These are phyloP conservation scores for Leccinum pellstonianum DNA, from an alignment of 768 basidiomycete genomes.

Conservation along the genomic window DNA sequence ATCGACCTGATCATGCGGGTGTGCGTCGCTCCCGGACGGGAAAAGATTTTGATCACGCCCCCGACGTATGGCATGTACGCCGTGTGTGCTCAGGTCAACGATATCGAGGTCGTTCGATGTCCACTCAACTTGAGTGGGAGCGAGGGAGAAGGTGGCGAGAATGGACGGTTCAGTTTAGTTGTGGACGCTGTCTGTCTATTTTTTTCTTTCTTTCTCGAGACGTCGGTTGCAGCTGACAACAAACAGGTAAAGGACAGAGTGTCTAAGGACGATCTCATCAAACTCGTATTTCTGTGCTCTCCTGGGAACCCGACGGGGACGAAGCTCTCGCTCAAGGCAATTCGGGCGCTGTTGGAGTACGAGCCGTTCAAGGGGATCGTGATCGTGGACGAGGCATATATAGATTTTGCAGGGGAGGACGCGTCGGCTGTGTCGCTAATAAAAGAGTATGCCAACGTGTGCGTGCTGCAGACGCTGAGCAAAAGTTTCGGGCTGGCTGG, in stretches of 20 bases:
- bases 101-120: conserved; percentile 77
- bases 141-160: conserved; percentile 70
- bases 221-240: background rate
- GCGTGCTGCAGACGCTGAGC: conserved; percentile 95
- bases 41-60: conserved; percentile 85
- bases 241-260: conserved; percentile 68
- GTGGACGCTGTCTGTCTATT: conserved; percentile 63
- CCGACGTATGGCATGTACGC: conserved; percentile 99
- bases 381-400: conserved; percentile 95
- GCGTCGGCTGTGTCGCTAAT: conserved; percentile 70
- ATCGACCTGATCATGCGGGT: conserved; percentile 94
- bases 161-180: conserved; percentile 69
- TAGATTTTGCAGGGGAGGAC: conserved; percentile 77
- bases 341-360: conserved; percentile 73
- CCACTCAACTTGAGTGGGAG: conserved; percentile 59
- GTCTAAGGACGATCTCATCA: conserved; percentile 71
- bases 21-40: conserved; percentile 73
- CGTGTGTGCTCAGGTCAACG: conserved; percentile 95
- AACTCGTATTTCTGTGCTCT: conserved; percentile 92
- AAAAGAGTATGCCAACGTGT: conserved; percentile 80
- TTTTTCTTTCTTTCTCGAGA: conserved; percentile 2
- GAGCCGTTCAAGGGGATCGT: conserved; percentile 86
- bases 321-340: conserved; percentile 64
- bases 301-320: conserved; percentile 98
- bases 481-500: conserved; percentile 96